phyloP scores from a whole-genome alignment of 305 asterid genomes.

The Fraxinus latifolia region DNA sequence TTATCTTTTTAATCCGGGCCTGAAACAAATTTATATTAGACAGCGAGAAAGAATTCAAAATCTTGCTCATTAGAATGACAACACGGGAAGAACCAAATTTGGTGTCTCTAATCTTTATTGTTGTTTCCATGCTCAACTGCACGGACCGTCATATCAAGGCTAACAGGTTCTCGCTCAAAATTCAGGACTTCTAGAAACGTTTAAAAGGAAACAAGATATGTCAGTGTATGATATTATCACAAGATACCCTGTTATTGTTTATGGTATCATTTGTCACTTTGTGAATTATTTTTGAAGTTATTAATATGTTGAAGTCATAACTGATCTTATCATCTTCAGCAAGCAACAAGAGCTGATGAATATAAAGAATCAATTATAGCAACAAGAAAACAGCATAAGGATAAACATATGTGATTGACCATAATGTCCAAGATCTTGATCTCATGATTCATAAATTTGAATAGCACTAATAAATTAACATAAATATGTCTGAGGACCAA shows the following conservation, averaged over 20 bases:
- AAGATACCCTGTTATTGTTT: background rate
- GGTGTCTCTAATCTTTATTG: background rate
- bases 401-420: background rate
- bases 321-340: background rate
- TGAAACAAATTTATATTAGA: constrained; percentile 34
- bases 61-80: background rate
- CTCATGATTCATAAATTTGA: background rate
- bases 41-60: background rate
- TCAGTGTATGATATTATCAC: background rate
- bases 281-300: background rate
- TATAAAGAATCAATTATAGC: background rate
- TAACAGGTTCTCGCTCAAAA: constrained; percentile 2
- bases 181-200: background rate
- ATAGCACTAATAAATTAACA: background rate
- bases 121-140: constrained; percentile 13
- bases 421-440: background rate
- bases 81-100: background rate
- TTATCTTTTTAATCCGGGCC: constrained; percentile 93
- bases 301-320: background rate
- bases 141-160: background rate
- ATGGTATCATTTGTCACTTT: background rate
- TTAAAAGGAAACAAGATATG: background rate
- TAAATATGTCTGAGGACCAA: background rate
- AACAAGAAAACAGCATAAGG: background rate
- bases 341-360: background rate